phyloP scores from a whole-genome alignment of 495 filamentous ascomycete species.

The Entonaema liquescens region DNA sequence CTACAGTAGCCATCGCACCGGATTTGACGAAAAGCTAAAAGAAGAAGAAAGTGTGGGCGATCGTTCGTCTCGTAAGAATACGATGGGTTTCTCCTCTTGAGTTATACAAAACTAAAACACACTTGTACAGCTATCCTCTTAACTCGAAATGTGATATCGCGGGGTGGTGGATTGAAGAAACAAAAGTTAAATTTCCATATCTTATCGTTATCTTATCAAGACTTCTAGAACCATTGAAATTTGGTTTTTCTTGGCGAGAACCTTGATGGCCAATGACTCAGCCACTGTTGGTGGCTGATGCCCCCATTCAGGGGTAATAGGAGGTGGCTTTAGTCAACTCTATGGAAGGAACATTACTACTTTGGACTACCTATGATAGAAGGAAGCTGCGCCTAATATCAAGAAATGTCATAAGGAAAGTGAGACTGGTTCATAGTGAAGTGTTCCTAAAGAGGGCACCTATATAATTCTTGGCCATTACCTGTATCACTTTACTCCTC shows the following conservation, averaged over 20 bases:
- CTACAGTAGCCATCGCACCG: constrained; percentile 79
- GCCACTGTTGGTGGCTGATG: no score
- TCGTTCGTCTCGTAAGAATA: background rate
- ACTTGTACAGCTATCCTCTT: background rate
- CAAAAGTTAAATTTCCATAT: constrained; percentile 36
- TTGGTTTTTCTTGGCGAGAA: background rate
- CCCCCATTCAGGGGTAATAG: no score
- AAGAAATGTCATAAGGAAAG: background rate
- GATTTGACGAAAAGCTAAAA: background rate
- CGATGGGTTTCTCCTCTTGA: background rate
- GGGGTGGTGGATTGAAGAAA: constrained; percentile 23
- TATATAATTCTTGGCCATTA: no score
- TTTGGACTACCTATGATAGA: no score
- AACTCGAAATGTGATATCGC: constrained; percentile 20
- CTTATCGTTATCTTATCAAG: constrained; percentile 39
- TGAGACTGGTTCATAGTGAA: background rate
- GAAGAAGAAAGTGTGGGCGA: background rate
- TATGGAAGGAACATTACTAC: no score
- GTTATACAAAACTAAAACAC: background rate
- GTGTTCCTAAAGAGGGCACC: background rate
- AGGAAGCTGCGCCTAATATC: background rate
- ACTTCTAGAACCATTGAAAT: background rate
- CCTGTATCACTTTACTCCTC: no score
- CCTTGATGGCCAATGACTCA: background rate
- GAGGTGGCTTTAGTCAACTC: background rate